Evolutionary conservation across 805 yeast genomes (phyloP), one percentile per base, ranked within the genome.

Genomic region (Clavispora carvajalis): DNA sequence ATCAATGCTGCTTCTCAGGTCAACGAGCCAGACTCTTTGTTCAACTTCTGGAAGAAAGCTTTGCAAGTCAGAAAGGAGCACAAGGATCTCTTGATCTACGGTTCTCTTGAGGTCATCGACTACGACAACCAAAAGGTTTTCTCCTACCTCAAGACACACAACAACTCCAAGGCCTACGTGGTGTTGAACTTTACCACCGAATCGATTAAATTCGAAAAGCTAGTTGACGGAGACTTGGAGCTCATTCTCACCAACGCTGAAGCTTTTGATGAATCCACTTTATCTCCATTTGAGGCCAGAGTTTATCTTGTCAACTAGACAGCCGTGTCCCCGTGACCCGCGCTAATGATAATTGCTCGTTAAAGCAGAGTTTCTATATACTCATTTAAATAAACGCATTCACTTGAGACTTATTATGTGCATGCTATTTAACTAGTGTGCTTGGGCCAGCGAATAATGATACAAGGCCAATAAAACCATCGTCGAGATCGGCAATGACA

Each of bases 1-100:
- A 65, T 76, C 53, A 77, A 77, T 45, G 80, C 68, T 17, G 69
- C 63, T 6, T 55, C 65, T 3, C 79, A 76, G 53, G 52, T 60
- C 13, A 46, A 62, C 34, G 77, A 76, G 52, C 69, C 72, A 5
- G 47, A 67, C 33, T 75, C 80, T 0, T 60, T 74, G 22, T 62
- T 67, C 47, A 51, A 56, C 44, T 76, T 73, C 59, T 76, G 74
- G 70, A 63, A 63, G 45, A 59, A 62, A 45, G 65, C 72, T 5
- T 53, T 77, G 47, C 48, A 51, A 33, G 41, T 65, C 10, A 71
- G 82, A 60, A 73, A 73, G 54, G 54, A 56, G 33, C 53, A 66
- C 59, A 65, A 63, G 47, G 76, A 74, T 30, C 45, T 67, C 12
- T 57, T 74, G 37, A 61, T 68, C 31, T 69, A 73, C 51, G 82